Conservation (phyloP, 2,329 filamentous ascomycete genomes). For the Fusarium oxysporum region DNA sequence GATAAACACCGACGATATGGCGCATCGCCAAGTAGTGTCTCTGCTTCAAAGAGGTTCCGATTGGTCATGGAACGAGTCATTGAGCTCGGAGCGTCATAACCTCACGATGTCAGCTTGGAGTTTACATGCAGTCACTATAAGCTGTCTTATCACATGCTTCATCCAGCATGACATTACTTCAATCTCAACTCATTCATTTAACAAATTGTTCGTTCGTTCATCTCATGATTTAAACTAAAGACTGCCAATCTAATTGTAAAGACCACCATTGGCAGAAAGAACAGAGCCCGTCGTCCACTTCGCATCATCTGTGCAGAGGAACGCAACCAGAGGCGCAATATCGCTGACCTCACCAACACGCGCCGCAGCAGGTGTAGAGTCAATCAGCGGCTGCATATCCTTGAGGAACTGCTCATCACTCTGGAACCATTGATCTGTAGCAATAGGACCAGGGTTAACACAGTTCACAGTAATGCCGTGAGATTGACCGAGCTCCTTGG, state of each 20-base stretch:
- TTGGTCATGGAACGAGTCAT: background rate
- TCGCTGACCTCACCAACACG: background rate
- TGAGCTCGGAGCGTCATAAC: accelerated
- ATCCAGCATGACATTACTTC: no score
- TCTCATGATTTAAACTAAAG: background rate
- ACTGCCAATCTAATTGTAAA: background rate
- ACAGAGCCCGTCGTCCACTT: background rate
- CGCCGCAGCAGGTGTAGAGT: background rate
- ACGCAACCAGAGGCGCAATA: background rate
- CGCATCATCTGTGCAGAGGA: background rate
- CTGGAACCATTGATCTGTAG: constrained; percentile 43
- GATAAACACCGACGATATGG: background rate
- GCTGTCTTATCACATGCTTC: background rate
- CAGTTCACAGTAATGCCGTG: constrained; percentile 48
- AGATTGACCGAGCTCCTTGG: constrained; percentile 45
- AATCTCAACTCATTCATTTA: accelerated
- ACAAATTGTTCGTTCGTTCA: accelerated
- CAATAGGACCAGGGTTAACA: constrained; percentile 49
- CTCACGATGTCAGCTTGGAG: background rate
- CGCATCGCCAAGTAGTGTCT: background rate
- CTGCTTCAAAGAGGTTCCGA: accelerated
- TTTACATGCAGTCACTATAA: background rate
- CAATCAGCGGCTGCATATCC: constrained; percentile 38
- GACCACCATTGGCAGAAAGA: background rate
- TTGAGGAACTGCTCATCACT: constrained; percentile 46